Base-by-base conservation (phyloP, 139 green algal species). In the Ostreobium quekettii region DNA sequence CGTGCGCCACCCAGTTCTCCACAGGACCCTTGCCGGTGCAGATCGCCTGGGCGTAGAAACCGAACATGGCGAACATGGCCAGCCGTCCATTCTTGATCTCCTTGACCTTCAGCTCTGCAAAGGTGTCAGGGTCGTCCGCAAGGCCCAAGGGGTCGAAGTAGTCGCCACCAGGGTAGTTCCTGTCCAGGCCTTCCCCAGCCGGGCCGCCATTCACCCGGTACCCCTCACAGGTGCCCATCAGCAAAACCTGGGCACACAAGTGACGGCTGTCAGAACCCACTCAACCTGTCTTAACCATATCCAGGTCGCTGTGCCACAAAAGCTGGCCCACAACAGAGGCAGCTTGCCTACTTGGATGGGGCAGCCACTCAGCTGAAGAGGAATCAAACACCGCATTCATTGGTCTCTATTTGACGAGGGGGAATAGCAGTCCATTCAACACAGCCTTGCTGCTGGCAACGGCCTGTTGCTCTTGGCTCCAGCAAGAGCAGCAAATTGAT, bases 81-180 rank as follows among this genome's bases (percentile, higher is more conserved):
- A 97, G 82, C 70, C 91, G 86, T 60, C 90, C 89, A 83, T 96
- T 96, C 91, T 97, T 97, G 75, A 96, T 91, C 83, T 97, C 90
- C 89, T 97, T 96, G 29, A 91, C 80, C 82, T 89, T 83, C 60
- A 85, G 68, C 67, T 80, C 73, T 61, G 79, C 67, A 61, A 66
- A 64, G 31, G 42, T 71, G 32, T 76, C 70, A 1, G 70, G 70
- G 53, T 76, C 70, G 42, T 76, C 60, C 36, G 70, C 60, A n/a
- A 76, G 53, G 5, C 70, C 70, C 0, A 71, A 58, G 24, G 60
- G 70, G 66, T 76, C 70, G 58, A 80, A 80, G 60, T 28, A 71
- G 36, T 62, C 29, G 67, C 83, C 89, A 76, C 89, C 89, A 42
- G 89, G 89, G 83, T 95, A 85, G 24, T 89, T 73, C 66, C 80